Evolutionary conservation across 1,284 basidiomycete genomes (phyloP).

Genomic region (Ceratobasidium theobromae): DNA sequence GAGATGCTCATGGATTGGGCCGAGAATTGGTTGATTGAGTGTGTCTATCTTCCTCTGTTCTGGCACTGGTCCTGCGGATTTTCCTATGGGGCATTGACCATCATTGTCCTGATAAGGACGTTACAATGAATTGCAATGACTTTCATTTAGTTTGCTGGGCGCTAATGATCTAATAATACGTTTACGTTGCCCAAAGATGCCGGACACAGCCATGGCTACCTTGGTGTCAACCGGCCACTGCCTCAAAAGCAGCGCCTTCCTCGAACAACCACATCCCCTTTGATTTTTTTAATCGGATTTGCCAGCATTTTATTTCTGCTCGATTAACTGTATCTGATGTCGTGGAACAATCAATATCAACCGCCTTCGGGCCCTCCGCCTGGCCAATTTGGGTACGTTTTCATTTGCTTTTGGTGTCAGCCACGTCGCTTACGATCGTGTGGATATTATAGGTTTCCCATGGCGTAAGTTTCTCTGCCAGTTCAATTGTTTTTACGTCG

Average conservation of each 20-base stretch:
- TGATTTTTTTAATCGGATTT: too few relatives aligned
- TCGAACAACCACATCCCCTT: too few relatives aligned
- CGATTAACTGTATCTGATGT: background rate
- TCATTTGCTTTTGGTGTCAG: background rate
- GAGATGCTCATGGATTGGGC: too few relatives aligned
- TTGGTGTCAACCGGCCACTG: too few relatives aligned
- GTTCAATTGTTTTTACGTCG: background rate
- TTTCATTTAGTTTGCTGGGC: too few relatives aligned
- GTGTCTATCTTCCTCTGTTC: too few relatives aligned
- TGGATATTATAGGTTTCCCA: constrained; percentile 7
- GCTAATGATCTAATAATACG: background rate
- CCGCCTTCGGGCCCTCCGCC: constrained; percentile 27
- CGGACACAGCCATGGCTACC: constrained; percentile 13
- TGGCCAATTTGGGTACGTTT: constrained; percentile 27
- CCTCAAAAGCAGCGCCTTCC: too few relatives aligned
- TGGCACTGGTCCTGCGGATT: too few relatives aligned
- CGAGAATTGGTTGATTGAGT: too few relatives aligned
- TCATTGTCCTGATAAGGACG: too few relatives aligned
- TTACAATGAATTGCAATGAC: too few relatives aligned
- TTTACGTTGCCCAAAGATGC: background rate
- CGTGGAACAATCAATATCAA: constrained; percentile 28
- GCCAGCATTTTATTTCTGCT: background rate
- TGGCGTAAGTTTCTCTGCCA: background rate
- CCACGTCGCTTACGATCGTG: background rate
- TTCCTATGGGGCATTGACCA: too few relatives aligned